phyloP scores from a whole-genome alignment of 768 basidiomycete species.

The Glaciozyma antarctica region DNA sequence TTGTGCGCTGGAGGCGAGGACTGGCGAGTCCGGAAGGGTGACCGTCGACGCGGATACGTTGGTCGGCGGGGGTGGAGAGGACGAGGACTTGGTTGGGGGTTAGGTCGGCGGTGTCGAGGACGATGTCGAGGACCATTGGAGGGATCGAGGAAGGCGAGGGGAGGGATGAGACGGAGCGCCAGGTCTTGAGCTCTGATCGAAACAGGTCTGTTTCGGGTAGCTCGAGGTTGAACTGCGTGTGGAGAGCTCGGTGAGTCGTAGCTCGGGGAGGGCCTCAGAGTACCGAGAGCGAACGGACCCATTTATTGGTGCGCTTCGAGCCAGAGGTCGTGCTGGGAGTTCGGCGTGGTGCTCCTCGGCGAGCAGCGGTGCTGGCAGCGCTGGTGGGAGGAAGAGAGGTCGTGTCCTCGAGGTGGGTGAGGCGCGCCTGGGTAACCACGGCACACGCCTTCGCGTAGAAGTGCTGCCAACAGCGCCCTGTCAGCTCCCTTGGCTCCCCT shows the following conservation, averaged over 20 bases:
- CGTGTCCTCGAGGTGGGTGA: slow-evolving; percentile 15
- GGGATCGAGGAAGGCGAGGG: slow-evolving; percentile 15
- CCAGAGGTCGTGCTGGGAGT: background rate
- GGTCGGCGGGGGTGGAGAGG: slow-evolving; percentile 25
- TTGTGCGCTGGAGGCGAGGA: slow-evolving; percentile 5
- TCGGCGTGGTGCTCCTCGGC: background rate
- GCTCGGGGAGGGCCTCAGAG: background rate
- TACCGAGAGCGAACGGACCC: slow-evolving; percentile 19
- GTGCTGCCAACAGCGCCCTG: slow-evolving; percentile 17
- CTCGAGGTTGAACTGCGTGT: slow-evolving; percentile 34
- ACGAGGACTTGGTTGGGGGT: slow-evolving; percentile 33
- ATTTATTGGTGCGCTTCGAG: slow-evolving; percentile 23
- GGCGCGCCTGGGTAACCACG: slow-evolving; percentile 29
- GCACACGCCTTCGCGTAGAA: slow-evolving; percentile 32
- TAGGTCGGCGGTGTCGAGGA: slow-evolving; percentile 32
- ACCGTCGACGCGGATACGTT: slow-evolving; percentile 19
- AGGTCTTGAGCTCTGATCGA: slow-evolving; percentile 30
- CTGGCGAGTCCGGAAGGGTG: background rate
- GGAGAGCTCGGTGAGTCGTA: background rate
- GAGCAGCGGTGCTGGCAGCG: background rate
- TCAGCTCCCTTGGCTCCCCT: background rate
- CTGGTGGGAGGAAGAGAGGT: background rate
- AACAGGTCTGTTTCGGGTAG: slow-evolving; percentile 31
- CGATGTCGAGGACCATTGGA: slow-evolving; percentile 29
- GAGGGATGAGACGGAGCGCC: slow-evolving; percentile 29